Percentiles rank a stretch among this genome's conserved stretches.
Conservation (phyloP, 176 grass and related monocot species). For the Hyparrhenia diplandra region DNA sequence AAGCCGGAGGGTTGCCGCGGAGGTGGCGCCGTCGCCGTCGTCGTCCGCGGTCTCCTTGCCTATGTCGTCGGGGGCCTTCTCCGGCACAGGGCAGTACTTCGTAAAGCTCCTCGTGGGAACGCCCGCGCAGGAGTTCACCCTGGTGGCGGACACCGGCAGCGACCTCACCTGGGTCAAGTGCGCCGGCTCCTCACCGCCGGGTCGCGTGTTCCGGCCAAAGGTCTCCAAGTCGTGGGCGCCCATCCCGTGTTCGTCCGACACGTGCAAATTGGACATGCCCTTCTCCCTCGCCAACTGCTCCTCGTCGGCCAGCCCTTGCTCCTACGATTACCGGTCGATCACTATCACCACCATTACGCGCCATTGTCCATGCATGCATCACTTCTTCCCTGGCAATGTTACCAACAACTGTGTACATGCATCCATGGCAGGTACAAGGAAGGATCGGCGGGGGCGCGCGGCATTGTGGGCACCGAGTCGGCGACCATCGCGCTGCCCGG, state of each 20-base stretch:
- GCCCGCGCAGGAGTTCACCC: constrained; percentile 56
- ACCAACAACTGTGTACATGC: too few relatives aligned
- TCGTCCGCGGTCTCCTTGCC: constrained; percentile 52
- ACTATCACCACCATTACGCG: too few relatives aligned
- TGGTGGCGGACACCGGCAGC: constrained; percentile 86
- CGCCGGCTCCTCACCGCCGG: neutral
- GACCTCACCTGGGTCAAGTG: constrained; percentile 99
- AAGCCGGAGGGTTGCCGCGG: constrained; percentile 7
- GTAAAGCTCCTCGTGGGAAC: constrained; percentile 67
- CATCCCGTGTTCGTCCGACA: constrained; percentile 44
- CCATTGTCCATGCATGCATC: neutral
- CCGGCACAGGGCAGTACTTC: constrained; percentile 65
- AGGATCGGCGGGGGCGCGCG: neutral
- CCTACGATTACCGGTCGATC: constrained; percentile 48
- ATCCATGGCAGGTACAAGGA: too few relatives aligned
- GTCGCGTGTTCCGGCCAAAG: constrained; percentile 26
- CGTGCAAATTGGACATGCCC: constrained; percentile 45
- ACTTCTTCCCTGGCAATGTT: too few relatives aligned
- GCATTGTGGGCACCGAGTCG: too few relatives aligned
- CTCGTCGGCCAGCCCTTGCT: constrained; percentile 25
- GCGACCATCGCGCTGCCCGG: too few relatives aligned
- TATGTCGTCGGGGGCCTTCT: constrained; percentile 60
- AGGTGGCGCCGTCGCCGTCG: neutral
- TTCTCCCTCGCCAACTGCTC: constrained; percentile 60
- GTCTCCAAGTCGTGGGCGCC: constrained; percentile 37